Percentiles rank a stretch among this genome's conserved stretches.
These are phyloP conservation scores for Violaceomyces palustris DNA, from an alignment of 1,284 basidiomycete species.

Conservation along the genomic window DNA sequence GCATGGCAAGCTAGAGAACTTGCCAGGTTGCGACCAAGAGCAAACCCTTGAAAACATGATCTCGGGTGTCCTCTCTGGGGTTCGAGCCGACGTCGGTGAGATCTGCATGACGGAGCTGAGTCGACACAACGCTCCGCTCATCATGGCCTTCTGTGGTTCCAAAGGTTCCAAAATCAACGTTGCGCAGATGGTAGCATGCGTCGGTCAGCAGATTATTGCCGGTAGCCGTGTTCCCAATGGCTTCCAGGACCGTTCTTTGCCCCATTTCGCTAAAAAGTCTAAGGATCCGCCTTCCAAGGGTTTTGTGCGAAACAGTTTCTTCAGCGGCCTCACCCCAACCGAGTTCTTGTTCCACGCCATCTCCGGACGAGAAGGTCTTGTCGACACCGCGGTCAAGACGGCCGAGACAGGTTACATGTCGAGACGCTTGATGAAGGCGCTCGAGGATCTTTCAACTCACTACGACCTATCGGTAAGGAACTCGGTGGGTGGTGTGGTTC, in stretches of 20 bases:
- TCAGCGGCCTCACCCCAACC: constrained; percentile 84
- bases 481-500: constrained; percentile 91
- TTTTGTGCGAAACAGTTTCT: constrained; percentile 95
- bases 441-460: constrained; percentile 93
- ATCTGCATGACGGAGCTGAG: constrained; percentile 98
- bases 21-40: constrained; percentile 93
- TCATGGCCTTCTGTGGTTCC: constrained; percentile 99
- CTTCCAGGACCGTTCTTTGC: constrained; percentile 96
- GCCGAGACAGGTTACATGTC: constrained; percentile 99
- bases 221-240: constrained; percentile 98
- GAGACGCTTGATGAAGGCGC: constrained; percentile 94
- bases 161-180: constrained; percentile 99
- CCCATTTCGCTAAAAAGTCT: constrained; percentile 96
- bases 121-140: constrained; percentile 89
- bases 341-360: constrained; percentile 99
- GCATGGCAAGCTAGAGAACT: constrained; percentile 87
- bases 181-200: constrained; percentile 99
- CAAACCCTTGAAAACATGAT: constrained; percentile 94
- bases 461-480: constrained; percentile 97
- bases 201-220: constrained; percentile 97
- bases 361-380: constrained; percentile 94
- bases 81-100: constrained; percentile 91
- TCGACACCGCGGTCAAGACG: constrained; percentile 99
- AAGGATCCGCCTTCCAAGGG: constrained; percentile 96
- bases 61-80: constrained; percentile 85